Percentiles rank a stretch among this genome's conserved stretches.
phyloP scores from a whole-genome alignment of 2,329 filamentous ascomycete genomes.

The Penicillium psychrosexuale region DNA sequence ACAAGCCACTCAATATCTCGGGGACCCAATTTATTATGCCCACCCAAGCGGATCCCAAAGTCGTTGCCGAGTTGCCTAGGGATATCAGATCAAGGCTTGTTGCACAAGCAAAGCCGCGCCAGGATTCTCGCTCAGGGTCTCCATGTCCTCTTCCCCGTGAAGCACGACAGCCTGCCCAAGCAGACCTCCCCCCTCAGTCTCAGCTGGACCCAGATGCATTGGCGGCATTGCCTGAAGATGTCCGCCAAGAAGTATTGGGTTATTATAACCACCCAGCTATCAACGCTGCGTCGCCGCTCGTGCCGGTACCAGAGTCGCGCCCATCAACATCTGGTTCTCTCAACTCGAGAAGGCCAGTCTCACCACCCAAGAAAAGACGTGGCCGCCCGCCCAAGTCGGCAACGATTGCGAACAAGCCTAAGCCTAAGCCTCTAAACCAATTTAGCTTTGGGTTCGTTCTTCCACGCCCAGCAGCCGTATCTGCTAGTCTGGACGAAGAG shows the following conservation, averaged over 20 bases:
- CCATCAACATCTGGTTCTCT: slow-evolving; percentile 38
- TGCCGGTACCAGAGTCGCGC: slow-evolving; percentile 46
- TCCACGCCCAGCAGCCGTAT: slow-evolving; percentile 18
- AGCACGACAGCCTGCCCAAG: slow-evolving; percentile 25
- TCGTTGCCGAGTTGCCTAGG: slow-evolving; percentile 76
- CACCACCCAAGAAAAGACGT: slow-evolving; percentile 66
- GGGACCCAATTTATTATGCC: slow-evolving; percentile 94
- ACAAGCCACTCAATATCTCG: slow-evolving; percentile 70
- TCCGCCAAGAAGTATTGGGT: slow-evolving; percentile 77
- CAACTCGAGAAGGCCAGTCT: slow-evolving; percentile 47
- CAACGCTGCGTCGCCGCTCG: slow-evolving; percentile 27
- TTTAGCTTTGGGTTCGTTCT: slow-evolving; percentile 72
- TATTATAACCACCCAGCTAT: slow-evolving; percentile 55
- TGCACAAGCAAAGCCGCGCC: slow-evolving; percentile 49
- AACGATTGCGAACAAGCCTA: slow-evolving; percentile 50
- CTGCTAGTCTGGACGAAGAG: slow-evolving; percentile 13
- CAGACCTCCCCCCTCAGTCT: slow-evolving; percentile 59
- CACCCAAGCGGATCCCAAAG: slow-evolving; percentile 70
- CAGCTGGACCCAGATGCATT: slow-evolving; percentile 85
- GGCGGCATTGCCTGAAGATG: slow-evolving; percentile 75
- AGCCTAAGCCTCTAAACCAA: slow-evolving; percentile 58
- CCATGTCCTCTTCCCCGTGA: slow-evolving; percentile 34
- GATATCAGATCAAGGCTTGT: slow-evolving; percentile 78
- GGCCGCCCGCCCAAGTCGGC: slow-evolving; percentile 52
- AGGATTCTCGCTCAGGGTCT: slow-evolving; percentile 26